These are phyloP conservation scores for Dryas octopetala DNA, from an alignment of 306 rosid genomes.

Conservation along the genomic window DNA sequence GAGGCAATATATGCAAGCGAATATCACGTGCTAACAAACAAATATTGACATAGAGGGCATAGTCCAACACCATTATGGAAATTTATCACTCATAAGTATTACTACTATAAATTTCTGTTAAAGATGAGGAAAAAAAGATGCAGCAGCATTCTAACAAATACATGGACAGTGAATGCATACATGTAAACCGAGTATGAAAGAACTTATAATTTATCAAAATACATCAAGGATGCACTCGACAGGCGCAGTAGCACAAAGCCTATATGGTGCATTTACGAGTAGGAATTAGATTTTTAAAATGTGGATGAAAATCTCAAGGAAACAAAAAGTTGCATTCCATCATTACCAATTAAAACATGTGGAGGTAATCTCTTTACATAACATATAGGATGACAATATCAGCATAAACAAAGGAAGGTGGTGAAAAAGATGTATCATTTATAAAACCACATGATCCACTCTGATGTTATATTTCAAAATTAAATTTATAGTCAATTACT, in stretches of 20 bases:
- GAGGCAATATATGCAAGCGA: not conserved
- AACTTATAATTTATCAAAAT: not conserved
- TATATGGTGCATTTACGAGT: not conserved
- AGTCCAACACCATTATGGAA: slow-evolving; percentile 5
- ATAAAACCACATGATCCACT: not conserved
- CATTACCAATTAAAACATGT: too few species aligned
- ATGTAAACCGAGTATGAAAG: not conserved
- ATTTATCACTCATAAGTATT: not conserved
- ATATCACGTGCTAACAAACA: not conserved
- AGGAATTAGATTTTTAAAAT: not conserved
- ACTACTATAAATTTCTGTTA: not conserved
- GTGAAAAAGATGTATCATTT: not conserved
- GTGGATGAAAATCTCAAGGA: not conserved
- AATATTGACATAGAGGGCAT: not conserved
- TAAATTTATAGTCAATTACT: not conserved
- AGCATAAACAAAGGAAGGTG: not conserved
- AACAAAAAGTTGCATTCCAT: not conserved
- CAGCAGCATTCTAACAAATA: not conserved
- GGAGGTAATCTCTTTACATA: not conserved
- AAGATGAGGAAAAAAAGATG: not conserved
- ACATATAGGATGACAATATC: not conserved
- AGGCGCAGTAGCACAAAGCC: not conserved
- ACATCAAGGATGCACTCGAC: not conserved
- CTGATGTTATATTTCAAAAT: not conserved
- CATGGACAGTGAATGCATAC: not conserved